Evolutionary conservation across 139 green algal genomes (phyloP).

Genomic region (Axilococcus clingmanii): DNA sequence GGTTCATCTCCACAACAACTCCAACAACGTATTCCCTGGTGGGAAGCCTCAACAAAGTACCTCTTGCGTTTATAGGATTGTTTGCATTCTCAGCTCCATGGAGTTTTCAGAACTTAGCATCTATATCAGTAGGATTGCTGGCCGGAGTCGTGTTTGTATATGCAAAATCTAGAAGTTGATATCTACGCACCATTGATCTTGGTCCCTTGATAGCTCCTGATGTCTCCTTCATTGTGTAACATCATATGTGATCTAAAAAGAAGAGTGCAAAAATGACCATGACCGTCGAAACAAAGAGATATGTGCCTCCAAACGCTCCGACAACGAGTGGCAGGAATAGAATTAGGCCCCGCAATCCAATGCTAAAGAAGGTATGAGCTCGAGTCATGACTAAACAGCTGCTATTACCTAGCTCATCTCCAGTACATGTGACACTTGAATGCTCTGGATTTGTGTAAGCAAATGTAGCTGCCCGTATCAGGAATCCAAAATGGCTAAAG

Average conservation of each 20-base stretch:
- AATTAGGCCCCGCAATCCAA: not conserved
- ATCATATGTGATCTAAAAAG: slow-evolving; percentile 1
- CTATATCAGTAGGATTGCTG: slow-evolving; percentile 64
- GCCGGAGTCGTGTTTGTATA: slow-evolving; percentile 67
- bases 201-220: no score
- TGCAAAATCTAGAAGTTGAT: slow-evolving; percentile 23
- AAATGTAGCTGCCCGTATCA: not conserved
- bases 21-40: slow-evolving; percentile 86
- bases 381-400: slow-evolving; percentile 3
- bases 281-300: not conserved
- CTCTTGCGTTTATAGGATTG: slow-evolving; percentile 75
- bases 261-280: not conserved
- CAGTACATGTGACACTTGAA: not conserved
- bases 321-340: not conserved
- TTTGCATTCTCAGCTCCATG: slow-evolving; percentile 65
- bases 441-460: not conserved
- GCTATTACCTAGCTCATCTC: not conserved
- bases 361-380: slow-evolving; percentile 1
- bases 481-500: slow-evolving; percentile 3
- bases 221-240: no score
- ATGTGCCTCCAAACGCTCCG: not conserved
- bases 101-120: slow-evolving; percentile 61
- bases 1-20: slow-evolving; percentile 86
- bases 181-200: no score
- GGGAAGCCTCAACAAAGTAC: slow-evolving; percentile 80